Percentiles rank a stretch among this genome's conserved stretches.
Evolutionary conservation across 2,329 filamentous ascomycete genomes (phyloP).

Genomic region (Paramyrothecium sp.): DNA sequence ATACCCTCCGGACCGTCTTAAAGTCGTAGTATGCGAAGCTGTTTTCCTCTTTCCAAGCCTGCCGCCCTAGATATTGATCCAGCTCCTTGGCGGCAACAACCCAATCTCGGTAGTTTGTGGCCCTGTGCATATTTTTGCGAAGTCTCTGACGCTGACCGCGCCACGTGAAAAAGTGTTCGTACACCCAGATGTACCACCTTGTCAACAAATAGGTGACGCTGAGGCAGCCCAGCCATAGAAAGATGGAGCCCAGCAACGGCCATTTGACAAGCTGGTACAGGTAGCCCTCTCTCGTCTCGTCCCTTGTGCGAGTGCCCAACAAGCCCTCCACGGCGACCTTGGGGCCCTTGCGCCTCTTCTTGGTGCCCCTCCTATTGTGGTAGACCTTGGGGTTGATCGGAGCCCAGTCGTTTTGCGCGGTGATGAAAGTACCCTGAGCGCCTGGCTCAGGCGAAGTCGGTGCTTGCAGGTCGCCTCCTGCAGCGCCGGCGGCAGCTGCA

Average conservation of each 20-base stretch:
- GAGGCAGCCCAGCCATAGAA: slow-evolving; percentile 76
- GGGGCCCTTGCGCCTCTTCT: slow-evolving; percentile 29
- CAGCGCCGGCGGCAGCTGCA: slow-evolving; percentile 35
- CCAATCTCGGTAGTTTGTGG: slow-evolving; percentile 82
- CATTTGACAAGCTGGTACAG: slow-evolving; percentile 88
- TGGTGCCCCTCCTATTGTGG: slow-evolving; percentile 34
- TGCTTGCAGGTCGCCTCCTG: slow-evolving; percentile 31
- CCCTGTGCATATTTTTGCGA: slow-evolving; percentile 67
- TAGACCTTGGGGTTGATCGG: slow-evolving; percentile 74
- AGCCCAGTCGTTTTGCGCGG: slow-evolving; percentile 93
- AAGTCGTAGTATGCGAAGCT: slow-evolving; percentile 85
- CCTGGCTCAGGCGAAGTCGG: neutral
- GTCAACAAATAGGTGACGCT: slow-evolving; percentile 74
- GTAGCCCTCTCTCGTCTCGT: slow-evolving; percentile 93
- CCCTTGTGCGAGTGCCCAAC: slow-evolving; percentile 63
- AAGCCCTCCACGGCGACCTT: slow-evolving; percentile 37
- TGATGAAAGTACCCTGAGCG: slow-evolving; percentile 62
- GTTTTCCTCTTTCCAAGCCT: slow-evolving; percentile 75
- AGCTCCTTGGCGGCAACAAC: slow-evolving; percentile 73
- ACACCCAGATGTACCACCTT: slow-evolving; percentile 84
- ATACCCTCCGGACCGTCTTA: slow-evolving; percentile 75
- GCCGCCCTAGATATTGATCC: slow-evolving; percentile 78
- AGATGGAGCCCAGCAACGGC: slow-evolving; percentile 79
- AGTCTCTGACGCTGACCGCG: slow-evolving; percentile 73
- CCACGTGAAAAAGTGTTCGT: slow-evolving; percentile 92